Percentiles rank a stretch among this genome's conserved stretches.
phyloP scores from a whole-genome alignment of 2,329 filamentous ascomycete species.

The Arthrobotrys conoides region DNA sequence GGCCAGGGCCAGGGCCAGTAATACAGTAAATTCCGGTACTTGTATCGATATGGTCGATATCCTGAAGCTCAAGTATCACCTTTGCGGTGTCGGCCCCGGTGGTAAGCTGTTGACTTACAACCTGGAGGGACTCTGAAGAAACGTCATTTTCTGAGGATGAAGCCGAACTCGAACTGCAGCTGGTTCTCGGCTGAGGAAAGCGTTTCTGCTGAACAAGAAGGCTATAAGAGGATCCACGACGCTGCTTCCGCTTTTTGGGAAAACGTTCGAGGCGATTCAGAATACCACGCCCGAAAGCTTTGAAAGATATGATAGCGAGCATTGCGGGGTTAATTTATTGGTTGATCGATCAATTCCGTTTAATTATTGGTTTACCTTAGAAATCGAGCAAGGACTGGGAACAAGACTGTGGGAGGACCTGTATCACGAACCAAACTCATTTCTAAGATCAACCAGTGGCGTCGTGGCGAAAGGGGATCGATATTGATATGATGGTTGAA shows the following conservation, averaged over 20 bases:
- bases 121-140: not conserved
- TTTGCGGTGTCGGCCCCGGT: not conserved
- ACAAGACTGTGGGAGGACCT: not conserved
- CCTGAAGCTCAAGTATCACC: not conserved
- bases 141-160: conserved; percentile 5
- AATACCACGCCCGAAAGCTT: not conserved
- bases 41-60: not conserved
- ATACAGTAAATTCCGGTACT: not conserved
- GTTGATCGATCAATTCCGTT: not conserved
- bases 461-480: not conserved
- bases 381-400: not conserved
- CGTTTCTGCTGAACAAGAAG: not conserved
- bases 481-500: not conserved
- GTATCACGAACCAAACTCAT: not conserved
- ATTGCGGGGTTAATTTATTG: not conserved
- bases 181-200: too few relatives aligned
- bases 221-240: not conserved
- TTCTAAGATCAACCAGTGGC: not conserved
- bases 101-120: not conserved
- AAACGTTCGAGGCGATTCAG: not conserved
- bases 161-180: not conserved
- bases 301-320: not conserved
- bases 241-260: not conserved
- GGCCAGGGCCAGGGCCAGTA: not conserved
- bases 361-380: not conserved